phyloP scores from a whole-genome alignment of 108 stramenopile species.

The Skeletonema tropicum region DNA sequence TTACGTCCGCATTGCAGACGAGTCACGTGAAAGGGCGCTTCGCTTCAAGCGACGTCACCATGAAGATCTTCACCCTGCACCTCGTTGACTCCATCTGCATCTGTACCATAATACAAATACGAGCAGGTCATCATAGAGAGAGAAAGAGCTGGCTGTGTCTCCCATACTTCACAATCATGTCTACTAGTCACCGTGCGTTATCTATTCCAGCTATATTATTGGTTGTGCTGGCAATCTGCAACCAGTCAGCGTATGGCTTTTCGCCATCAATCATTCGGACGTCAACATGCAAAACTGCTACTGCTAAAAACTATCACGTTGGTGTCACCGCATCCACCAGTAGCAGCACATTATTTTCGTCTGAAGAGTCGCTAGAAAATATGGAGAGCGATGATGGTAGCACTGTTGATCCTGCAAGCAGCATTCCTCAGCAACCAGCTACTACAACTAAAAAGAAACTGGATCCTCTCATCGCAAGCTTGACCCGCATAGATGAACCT shows the following conservation, averaged over 20 bases:
- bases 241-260: background rate
- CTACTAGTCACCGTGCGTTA: background rate
- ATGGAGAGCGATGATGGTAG: background rate
- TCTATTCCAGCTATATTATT: background rate
- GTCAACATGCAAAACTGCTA: background rate
- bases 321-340: background rate
- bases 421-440: conserved; percentile 4
- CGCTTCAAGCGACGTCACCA: too few relatives aligned
- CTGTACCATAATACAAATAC: too few relatives aligned
- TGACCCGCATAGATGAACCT: conserved; percentile 65
- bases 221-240: background rate
- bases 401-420: background rate
- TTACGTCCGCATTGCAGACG: background rate
- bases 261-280: background rate
- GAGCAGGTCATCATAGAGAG: too few relatives aligned
- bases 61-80: too few relatives aligned
- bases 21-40: background rate
- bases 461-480: conserved; percentile 71
- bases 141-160: background rate
- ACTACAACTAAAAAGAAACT: conserved; percentile 29
- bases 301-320: background rate
- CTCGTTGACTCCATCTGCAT: too few relatives aligned
- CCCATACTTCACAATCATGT: background rate
- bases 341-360: background rate
- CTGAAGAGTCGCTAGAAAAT: background rate